These are phyloP conservation scores for Eustoma russellianum DNA, from an alignment of 257 asterid species.

Conservation along the genomic window DNA sequence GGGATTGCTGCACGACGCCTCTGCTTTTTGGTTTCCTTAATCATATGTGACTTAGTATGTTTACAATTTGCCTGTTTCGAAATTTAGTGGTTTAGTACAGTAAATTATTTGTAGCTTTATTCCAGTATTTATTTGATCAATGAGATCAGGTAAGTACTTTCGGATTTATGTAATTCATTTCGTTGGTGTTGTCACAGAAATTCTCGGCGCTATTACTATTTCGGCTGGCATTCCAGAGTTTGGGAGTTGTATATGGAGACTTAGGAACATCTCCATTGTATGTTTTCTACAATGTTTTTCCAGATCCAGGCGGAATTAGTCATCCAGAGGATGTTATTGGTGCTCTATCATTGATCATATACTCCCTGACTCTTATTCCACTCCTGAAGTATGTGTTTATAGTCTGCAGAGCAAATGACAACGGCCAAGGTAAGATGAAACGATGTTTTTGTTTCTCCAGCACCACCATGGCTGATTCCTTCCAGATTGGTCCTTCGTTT, in stretches of 20 bases:
- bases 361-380: constrained; percentile 92
- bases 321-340: constrained; percentile 83
- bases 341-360: constrained; percentile 88
- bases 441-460: not conserved
- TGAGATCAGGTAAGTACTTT: not conserved
- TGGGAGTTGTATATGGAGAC: constrained; percentile 98
- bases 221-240: constrained; percentile 95
- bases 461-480: too few species aligned
- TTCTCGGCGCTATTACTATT: constrained; percentile 69
- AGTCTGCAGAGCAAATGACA: constrained; percentile 96
- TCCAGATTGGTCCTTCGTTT: too few species aligned
- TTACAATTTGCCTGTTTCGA: too few species aligned
- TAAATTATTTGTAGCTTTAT: too few species aligned
- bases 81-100: too few species aligned
- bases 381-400: constrained; percentile 95
- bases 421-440: constrained; percentile 72
- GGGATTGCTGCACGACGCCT: too few species aligned
- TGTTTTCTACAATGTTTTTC: constrained; percentile 93
- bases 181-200: constrained; percentile 44
- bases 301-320: constrained; percentile 66
- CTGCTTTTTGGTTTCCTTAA: too few species aligned
- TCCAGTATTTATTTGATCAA: too few species aligned
- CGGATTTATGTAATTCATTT: constrained; percentile 1
- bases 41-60: too few species aligned
- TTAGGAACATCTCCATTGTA: constrained; percentile 96